Evolutionary conservation across 805 yeast species (phyloP).

Genomic region (Metschnikowia arizonensis): DNA sequence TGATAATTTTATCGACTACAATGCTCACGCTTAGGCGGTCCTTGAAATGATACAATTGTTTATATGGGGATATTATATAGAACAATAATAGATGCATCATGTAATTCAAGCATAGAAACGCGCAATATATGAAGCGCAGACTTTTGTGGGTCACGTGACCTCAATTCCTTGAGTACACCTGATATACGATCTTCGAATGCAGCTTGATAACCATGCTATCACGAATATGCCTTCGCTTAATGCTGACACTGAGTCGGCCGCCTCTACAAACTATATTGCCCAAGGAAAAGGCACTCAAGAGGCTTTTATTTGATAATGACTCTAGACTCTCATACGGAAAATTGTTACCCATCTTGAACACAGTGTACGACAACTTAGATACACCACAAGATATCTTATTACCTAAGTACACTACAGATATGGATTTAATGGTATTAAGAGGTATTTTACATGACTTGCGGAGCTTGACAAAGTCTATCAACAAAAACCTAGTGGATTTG

Average conservation of each 20-base stretch:
- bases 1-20: slow-evolving; percentile 27
- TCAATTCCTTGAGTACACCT: neutral
- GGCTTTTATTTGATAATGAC: slow-evolving; percentile 64
- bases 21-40: slow-evolving; percentile 11
- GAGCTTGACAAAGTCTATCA: slow-evolving; percentile 53
- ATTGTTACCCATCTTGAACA: slow-evolving; percentile 49
- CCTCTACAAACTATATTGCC: slow-evolving; percentile 45
- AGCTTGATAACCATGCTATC: slow-evolving; percentile 3
- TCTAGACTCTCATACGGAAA: slow-evolving; percentile 51
- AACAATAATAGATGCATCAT: neutral
- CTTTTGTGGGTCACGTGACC: neutral
- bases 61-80: neutral
- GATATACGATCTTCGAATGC: neutral
- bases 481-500: slow-evolving; percentile 51
- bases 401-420: slow-evolving; percentile 48
- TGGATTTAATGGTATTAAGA: slow-evolving; percentile 66
- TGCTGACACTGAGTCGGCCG: slow-evolving; percentile 21
- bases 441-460: slow-evolving; percentile 61
- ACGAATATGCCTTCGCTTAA: slow-evolving; percentile 2
- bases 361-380: slow-evolving; percentile 48
- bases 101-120: neutral
- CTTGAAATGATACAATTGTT: neutral
- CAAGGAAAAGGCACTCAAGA: slow-evolving; percentile 50
- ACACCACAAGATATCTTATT: slow-evolving; percentile 32
- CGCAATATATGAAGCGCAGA: neutral